Evolutionary conservation across 257 asterid genomes (phyloP).

Genomic region (Nicotiana undulata): DNA sequence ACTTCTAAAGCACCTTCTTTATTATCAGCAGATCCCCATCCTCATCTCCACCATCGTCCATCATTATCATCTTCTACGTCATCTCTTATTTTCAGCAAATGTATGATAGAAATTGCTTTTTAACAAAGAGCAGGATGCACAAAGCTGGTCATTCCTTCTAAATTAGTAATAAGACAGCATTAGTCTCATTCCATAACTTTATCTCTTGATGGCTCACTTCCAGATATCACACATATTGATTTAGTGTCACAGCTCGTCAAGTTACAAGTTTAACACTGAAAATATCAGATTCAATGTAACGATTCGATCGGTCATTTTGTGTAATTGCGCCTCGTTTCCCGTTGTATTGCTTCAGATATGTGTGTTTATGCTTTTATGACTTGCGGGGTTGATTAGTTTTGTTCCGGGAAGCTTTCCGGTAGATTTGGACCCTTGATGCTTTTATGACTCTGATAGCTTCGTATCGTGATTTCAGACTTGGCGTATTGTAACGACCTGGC

Average conservation of each 20-base stretch:
- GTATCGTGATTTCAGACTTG: no score
- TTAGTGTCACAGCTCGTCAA: constrained; percentile 88
- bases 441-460: no score
- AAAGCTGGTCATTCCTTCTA: constrained; percentile 63
- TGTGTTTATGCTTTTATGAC: no score
- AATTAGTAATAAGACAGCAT: constrained; percentile 41
- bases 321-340: no score
- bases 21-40: background rate
- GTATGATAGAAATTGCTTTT: constrained; percentile 4
- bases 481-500: no score
- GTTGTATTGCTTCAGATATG: no score
- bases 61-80: constrained; percentile 9
- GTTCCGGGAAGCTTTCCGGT: no score
- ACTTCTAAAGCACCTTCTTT: constrained; percentile 37
- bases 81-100: background rate
- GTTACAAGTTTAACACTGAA: constrained; percentile 54
- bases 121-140: constrained; percentile 29
- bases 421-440: no score
- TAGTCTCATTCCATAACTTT: constrained; percentile 61
- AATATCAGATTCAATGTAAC: constrained; percentile 52
- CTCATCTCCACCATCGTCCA: constrained; percentile 13
- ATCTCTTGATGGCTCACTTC: constrained; percentile 66
- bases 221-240: constrained; percentile 59
- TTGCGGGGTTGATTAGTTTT: no score
- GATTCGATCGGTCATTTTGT: no score